phyloP scores from a whole-genome alignment of 139 green algal genomes.

The Tetraselmis chui region DNA sequence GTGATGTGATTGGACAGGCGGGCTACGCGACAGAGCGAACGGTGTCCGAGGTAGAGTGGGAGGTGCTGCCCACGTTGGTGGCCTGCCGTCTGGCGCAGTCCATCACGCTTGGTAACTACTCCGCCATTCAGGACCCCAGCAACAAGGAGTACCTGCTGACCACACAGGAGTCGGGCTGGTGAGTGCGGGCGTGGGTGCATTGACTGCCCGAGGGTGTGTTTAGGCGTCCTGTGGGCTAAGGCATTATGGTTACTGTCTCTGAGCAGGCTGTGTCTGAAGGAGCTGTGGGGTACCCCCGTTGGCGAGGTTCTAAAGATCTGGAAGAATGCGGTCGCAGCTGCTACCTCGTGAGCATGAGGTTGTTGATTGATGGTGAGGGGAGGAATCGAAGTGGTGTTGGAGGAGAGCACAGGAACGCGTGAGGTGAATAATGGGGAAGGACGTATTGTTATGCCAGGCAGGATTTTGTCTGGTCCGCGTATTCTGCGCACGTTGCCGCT shows the following conservation, averaged over 20 bases:
- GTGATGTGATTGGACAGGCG: too few relatives aligned
- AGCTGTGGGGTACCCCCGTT: background rate
- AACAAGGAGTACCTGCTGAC: slow-evolving; percentile 4
- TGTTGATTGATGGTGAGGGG: too few relatives aligned
- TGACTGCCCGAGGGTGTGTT: background rate
- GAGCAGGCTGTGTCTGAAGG: background rate
- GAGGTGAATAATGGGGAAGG: too few relatives aligned
- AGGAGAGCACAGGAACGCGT: too few relatives aligned
- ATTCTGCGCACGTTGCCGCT: too few relatives aligned
- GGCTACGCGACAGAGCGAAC: background rate
- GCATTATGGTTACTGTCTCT: background rate
- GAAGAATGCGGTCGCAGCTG: background rate
- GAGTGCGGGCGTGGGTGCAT: background rate
- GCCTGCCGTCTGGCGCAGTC: slow-evolving; percentile 6
- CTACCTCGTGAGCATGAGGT: too few relatives aligned
- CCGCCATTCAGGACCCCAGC: background rate
- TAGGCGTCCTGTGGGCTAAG: too few relatives aligned
- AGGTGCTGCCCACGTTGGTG: background rate
- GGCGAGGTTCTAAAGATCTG: background rate
- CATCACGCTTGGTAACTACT: background rate
- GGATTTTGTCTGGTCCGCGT: too few relatives aligned
- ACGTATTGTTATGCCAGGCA: too few relatives aligned
- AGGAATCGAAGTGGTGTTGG: too few relatives aligned
- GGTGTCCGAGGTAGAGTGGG: background rate
- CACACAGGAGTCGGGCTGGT: slow-evolving; percentile 4